phyloP scores from a whole-genome alignment of 768 basidiomycete genomes.

The Boletus insuetus region DNA sequence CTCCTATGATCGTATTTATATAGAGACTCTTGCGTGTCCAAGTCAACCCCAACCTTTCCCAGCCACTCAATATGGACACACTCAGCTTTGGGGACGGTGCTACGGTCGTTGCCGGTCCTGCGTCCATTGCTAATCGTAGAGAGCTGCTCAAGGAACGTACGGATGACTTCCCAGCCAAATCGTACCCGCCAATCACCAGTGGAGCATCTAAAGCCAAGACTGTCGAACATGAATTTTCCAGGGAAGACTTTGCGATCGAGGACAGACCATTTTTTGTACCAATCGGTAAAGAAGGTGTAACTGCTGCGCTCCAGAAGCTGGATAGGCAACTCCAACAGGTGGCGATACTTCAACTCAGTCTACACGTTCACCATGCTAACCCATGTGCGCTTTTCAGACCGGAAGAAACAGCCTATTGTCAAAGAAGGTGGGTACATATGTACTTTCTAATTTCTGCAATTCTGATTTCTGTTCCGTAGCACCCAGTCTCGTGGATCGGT shows the following conservation, averaged over 20 bases:
- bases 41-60: too few species aligned
- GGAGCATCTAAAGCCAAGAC: constrained; percentile 10
- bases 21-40: too few species aligned
- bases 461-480: constrained; percentile 25
- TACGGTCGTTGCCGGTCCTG: constrained; percentile 44
- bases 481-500: constrained; percentile 68
- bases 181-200: constrained; percentile 8
- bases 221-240: constrained; percentile 40
- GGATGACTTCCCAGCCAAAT: constrained; percentile 23
- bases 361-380: constrained; percentile 2
- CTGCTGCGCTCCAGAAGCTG: constrained; percentile 67
- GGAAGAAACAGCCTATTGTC: constrained; percentile 59
- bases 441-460: background rate
- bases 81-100: constrained; percentile 42
- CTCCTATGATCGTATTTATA: too few species aligned
- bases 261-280: constrained; percentile 70
- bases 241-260: constrained; percentile 48
- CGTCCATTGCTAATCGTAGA: constrained; percentile 24
- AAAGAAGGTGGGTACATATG: constrained; percentile 43
- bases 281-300: constrained; percentile 64
- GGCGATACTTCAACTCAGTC: background rate
- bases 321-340: constrained; percentile 54
- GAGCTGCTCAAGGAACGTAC: constrained; percentile 20
- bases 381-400: constrained; percentile 31
- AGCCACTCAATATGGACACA: constrained; percentile 21